Evolutionary conservation across 2,329 filamentous ascomycete species (phyloP).

Genomic region (Sporothrix schenckii): DNA sequence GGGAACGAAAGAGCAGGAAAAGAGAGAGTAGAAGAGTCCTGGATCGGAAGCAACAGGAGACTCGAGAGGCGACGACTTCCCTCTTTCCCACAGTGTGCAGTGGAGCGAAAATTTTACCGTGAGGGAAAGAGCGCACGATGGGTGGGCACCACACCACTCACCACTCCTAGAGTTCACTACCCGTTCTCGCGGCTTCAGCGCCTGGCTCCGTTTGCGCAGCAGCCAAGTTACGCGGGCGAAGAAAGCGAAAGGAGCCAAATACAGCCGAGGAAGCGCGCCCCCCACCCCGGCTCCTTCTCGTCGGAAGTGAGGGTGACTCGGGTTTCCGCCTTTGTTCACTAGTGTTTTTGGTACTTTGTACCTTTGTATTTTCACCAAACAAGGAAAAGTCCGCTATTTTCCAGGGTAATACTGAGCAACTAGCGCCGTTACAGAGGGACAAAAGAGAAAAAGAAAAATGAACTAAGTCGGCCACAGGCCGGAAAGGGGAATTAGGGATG

Average conservation of each 20-base stretch:
- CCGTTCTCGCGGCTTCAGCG: background rate
- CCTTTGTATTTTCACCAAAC: background rate
- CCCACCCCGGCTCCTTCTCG: slow-evolving; percentile 7
- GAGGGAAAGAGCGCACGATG: slow-evolving; percentile 2
- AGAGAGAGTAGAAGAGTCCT: slow-evolving; percentile 9
- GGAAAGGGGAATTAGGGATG: slow-evolving; percentile 15
- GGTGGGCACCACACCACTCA: background rate
- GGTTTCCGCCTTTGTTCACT: background rate
- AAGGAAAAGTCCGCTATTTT: background rate
- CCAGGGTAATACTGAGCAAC: background rate
- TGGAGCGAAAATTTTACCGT: slow-evolving; percentile 32
- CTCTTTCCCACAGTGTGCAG: slow-evolving; percentile 18
- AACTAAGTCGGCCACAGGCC: slow-evolving; percentile 24
- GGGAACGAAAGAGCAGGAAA: background rate
- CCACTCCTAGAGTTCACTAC: background rate
- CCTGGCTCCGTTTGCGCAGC: slow-evolving; percentile 7
- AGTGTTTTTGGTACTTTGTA: slow-evolving; percentile 5
- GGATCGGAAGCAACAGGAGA: slow-evolving; percentile 23
- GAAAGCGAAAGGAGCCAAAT: slow-evolving; percentile 12
- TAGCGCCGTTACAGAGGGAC: slow-evolving; percentile 18
- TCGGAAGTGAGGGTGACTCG: background rate
- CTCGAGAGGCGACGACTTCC: slow-evolving; percentile 11
- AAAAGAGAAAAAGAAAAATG: background rate
- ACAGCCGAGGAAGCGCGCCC: slow-evolving; percentile 15
- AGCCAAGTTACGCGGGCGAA: slow-evolving; percentile 10